Base-by-base conservation (phyloP, 257 asterid genomes). In the Marsdenia floribunda region DNA sequence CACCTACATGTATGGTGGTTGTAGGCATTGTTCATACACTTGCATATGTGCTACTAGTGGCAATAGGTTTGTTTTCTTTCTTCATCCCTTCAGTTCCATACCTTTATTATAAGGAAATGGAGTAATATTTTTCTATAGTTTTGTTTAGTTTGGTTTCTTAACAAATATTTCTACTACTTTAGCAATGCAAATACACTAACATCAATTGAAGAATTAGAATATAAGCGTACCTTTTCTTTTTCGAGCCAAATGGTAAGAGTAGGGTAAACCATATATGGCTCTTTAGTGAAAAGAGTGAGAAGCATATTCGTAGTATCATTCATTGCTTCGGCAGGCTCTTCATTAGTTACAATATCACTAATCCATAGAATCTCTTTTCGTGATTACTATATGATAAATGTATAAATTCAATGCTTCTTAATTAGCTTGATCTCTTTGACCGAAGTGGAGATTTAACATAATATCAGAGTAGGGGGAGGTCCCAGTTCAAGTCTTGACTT, bases 11-110 rank as follows among this genome's bases (percentile, higher is more conserved):
- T 92, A 89, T 84, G 97, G 99, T 82, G 93, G 97, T 64, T 92
- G 97, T 83, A 85, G 99, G 82, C 97, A 92, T 82, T 94, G 97
- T 83, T 94, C 99, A n/a, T 94, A 94, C 84, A 94, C 99, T 59
- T 94, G 99, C 70, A 88, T 92, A 82, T 94, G 97, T 81, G 99
- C 97, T 78, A 94, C 97, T 73, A 97, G 97, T 61, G 83, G 78
- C 81, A 94, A 86, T 82, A 88, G 96, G 98, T 88, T 55, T 52
- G 75, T 60, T 76, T 55, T 69, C 42, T 52, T 64, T 47, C 49
- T 73, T 38, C 37, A 55, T 15, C 42, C 59, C 69, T 57, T 70
- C 33, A 37, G 16, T 24, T 47, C 40, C 21, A 3, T 44, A 70
- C 24, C 16, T 70, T 70, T 26, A 46, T 29, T 44, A 33, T 12